Conservation (phyloP, 148 eudicot genomes). For the Nepenthes gracilis region DNA sequence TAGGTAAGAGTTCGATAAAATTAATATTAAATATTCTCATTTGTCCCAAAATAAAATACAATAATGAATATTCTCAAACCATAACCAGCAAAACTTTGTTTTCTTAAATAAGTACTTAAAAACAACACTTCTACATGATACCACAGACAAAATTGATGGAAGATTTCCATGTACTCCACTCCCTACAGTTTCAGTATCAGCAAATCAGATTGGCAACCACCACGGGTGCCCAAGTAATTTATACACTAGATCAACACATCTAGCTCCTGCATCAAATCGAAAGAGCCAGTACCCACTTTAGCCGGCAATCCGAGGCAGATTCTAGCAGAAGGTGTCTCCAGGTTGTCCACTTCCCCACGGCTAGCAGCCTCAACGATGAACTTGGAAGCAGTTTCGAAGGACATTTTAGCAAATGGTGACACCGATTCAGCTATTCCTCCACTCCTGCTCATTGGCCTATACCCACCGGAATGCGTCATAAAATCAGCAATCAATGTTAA, state of each 20-base stretch:
- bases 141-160: too few relatives aligned
- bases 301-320: slow-evolving; percentile 86
- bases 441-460: slow-evolving; percentile 65
- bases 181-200: too few relatives aligned
- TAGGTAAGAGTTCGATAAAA: too few relatives aligned
- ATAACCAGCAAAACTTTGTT: too few relatives aligned
- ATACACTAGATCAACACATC: slow-evolving; percentile 20
- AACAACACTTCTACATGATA: too few relatives aligned
- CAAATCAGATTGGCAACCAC: background rate
- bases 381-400: slow-evolving; percentile 82
- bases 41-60: too few relatives aligned
- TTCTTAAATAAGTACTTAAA: too few relatives aligned
- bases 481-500: slow-evolving; percentile 72
- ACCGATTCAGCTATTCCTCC: slow-evolving; percentile 71
- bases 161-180: too few relatives aligned
- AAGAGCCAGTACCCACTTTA: slow-evolving; percentile 88
- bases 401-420: slow-evolving; percentile 78
- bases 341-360: slow-evolving; percentile 38
- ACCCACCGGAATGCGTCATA: slow-evolving; percentile 88
- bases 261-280: slow-evolving; percentile 75
- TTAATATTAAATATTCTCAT: too few relatives aligned
- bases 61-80: too few relatives aligned
- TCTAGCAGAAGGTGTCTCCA: slow-evolving; percentile 88
- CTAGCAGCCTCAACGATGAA: slow-evolving; percentile 72
- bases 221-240: background rate